Evolutionary conservation across 805 yeast species (phyloP).

Genomic region (Candida andamanensis): DNA sequence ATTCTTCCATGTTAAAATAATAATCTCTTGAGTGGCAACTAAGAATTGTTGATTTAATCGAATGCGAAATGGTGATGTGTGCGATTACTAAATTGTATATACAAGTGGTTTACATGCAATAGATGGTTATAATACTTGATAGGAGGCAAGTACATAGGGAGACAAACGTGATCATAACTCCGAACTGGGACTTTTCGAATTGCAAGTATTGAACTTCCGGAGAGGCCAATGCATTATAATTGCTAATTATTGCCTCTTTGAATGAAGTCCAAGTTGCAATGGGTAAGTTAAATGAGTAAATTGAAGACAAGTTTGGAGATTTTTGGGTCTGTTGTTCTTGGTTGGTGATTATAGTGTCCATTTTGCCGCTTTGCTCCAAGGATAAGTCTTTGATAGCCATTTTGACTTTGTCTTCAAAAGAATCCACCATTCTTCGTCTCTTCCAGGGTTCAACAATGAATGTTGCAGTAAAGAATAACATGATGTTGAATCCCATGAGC

Average conservation of each 20-base stretch:
- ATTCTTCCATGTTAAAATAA: conserved; percentile 28
- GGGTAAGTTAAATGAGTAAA: conserved; percentile 5
- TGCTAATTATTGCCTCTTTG: conserved; percentile 8
- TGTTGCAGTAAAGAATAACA: conserved; percentile 76
- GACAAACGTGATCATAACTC: conserved; percentile 7
- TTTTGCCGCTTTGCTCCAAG: conserved; percentile 9
- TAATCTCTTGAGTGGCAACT: conserved; percentile 8
- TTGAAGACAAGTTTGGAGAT: not conserved
- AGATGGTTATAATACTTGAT: conserved; percentile 1
- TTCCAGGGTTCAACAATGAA: conserved; percentile 94
- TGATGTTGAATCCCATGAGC: conserved; percentile 79
- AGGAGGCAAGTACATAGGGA: conserved; percentile 3
- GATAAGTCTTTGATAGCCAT: conserved; percentile 21
- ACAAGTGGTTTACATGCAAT: conserved; percentile 2
- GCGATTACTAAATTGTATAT: not conserved
- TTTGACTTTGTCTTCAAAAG: conserved; percentile 78
- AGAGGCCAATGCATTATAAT: conserved; percentile 14
- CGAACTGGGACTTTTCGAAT: conserved; percentile 20
- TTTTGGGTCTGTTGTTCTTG: conserved; percentile 2
- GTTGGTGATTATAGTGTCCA: conserved; percentile 7
- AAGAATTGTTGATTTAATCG: conserved; percentile 1
- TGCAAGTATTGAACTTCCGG: conserved; percentile 11
- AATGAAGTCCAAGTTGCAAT: conserved; percentile 16
- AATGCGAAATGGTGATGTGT: conserved; percentile 3
- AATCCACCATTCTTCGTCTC: conserved; percentile 68